phyloP scores from a whole-genome alignment of 345 rosid species.

The Salix arbutifolia region DNA sequence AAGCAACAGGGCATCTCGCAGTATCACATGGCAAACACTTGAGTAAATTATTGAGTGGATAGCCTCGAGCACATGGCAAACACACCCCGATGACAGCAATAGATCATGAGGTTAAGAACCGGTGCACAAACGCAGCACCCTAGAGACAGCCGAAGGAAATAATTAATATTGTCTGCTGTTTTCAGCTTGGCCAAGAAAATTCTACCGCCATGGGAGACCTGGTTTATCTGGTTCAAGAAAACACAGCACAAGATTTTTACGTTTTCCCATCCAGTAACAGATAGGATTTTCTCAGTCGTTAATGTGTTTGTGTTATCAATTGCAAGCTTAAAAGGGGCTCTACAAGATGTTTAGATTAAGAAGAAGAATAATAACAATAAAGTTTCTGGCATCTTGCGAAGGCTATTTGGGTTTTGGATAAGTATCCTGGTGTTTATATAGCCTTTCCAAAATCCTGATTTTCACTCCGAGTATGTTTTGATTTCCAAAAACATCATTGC shows the following conservation, averaged over 20 bases:
- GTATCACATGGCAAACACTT: conserved; percentile 7
- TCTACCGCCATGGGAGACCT: neutral
- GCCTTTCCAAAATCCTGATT: no score
- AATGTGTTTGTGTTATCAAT: no score
- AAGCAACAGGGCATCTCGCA: conserved; percentile 14
- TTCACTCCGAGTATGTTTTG: no score
- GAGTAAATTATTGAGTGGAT: neutral
- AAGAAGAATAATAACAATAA: no score
- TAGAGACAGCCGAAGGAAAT: neutral
- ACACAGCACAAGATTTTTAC: neutral
- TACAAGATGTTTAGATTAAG: no score
- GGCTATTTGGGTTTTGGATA: neutral
- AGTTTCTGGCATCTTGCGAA: neutral
- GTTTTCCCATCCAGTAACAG: no score
- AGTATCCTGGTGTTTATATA: no score
- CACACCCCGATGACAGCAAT: conserved; percentile 4
- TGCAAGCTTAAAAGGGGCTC: no score
- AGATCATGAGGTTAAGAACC: neutral
- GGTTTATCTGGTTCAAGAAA: neutral
- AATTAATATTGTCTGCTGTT: neutral
- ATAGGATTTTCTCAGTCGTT: no score
- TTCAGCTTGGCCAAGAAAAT: no score
- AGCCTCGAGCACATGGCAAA: conserved; percentile 7
- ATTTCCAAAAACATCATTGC: neutral
- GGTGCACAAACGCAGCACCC: neutral